These are phyloP conservation scores for Exserohilum rostratum DNA, from an alignment of 2,329 filamentous ascomycete species.

Conservation along the genomic window DNA sequence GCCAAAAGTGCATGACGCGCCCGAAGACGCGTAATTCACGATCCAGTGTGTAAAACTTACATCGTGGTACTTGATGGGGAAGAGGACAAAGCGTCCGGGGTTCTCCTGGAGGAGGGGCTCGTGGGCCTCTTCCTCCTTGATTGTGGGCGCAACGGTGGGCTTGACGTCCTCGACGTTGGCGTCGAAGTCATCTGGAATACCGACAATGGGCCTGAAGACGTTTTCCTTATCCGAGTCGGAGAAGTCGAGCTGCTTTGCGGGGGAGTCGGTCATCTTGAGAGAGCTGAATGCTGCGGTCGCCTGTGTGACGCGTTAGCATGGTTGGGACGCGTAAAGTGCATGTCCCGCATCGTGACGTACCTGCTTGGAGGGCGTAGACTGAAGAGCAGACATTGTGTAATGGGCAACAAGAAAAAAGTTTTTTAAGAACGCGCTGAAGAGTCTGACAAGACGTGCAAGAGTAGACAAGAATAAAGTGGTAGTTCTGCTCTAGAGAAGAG, in stretches of 20 bases:
- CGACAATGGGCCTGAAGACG: conserved; percentile 63
- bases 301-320: conserved; percentile 60
- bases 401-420: conserved; percentile 13
- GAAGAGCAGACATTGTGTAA: conserved; percentile 72
- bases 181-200: conserved; percentile 54
- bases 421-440: conserved; percentile 12
- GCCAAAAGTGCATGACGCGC: conserved; percentile 64
- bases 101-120: conserved; percentile 97
- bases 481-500: conserved; percentile 14
- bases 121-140: conserved; percentile 71
- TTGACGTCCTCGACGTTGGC: conserved; percentile 54
- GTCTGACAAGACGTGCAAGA: conserved; percentile 19
- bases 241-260: conserved; percentile 88
- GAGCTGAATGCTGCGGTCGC: conserved; percentile 84
- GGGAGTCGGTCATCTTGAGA: conserved; percentile 87
- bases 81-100: conserved; percentile 92
- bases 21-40: conserved; percentile 49
- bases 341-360: conserved; percentile 54
- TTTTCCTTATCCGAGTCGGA: conserved; percentile 80
- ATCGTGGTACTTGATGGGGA: conserved; percentile 99
- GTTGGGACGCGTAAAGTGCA: conserved; percentile 34
- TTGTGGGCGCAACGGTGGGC: conserved; percentile 58
- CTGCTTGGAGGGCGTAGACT: conserved; percentile 74
- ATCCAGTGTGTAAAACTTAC: conserved; percentile 62
- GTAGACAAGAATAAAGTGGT: conserved; percentile 25